phyloP scores from a whole-genome alignment of 2,329 filamentous ascomycete species.

The Metarhizium album region DNA sequence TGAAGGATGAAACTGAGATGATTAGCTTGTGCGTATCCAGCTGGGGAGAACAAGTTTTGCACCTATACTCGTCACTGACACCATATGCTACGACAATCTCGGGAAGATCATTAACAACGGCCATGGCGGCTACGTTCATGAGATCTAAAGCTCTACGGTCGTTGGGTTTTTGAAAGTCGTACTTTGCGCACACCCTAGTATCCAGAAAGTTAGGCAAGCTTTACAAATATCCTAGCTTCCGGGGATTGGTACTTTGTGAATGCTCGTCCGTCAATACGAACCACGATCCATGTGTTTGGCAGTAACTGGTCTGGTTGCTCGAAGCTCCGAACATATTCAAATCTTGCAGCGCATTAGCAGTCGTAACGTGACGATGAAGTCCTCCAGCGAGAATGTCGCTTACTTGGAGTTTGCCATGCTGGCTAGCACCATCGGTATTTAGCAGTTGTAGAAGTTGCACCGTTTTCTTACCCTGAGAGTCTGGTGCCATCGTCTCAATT shows the following conservation, averaged over 20 bases:
- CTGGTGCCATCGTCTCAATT: neutral
- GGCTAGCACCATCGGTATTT: neutral
- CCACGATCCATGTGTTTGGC: conserved; percentile 90
- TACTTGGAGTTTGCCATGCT: conserved; percentile 48
- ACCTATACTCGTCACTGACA: conserved; percentile 89
- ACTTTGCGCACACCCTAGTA: conserved; percentile 65
- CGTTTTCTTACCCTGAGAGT: neutral
- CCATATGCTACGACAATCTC: conserved; percentile 86
- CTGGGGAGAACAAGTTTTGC: conserved; percentile 8
- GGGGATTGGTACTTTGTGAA: conserved; percentile 69
- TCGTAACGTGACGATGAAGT: neutral
- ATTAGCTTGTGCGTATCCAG: conserved; percentile 2
- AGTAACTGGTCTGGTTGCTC: conserved; percentile 73
- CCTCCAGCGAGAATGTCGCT: conserved; percentile 6
- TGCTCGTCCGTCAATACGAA: conserved; percentile 85
- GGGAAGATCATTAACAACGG: conserved; percentile 71
- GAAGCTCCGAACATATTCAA: conserved; percentile 86
- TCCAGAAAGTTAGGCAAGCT: conserved; percentile 5
- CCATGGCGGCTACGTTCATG: conserved; percentile 88
- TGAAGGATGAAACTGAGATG: conserved; percentile 73
- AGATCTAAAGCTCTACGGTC: conserved; percentile 77
- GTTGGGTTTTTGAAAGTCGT: conserved; percentile 85
- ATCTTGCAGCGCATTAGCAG: conserved; percentile 39
- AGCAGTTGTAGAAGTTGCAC: neutral
- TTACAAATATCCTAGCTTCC: too few relatives aligned